These are phyloP conservation scores for Bonia amplexicaulis DNA, from an alignment of 176 grass and related monocot species.

Conservation along the genomic window DNA sequence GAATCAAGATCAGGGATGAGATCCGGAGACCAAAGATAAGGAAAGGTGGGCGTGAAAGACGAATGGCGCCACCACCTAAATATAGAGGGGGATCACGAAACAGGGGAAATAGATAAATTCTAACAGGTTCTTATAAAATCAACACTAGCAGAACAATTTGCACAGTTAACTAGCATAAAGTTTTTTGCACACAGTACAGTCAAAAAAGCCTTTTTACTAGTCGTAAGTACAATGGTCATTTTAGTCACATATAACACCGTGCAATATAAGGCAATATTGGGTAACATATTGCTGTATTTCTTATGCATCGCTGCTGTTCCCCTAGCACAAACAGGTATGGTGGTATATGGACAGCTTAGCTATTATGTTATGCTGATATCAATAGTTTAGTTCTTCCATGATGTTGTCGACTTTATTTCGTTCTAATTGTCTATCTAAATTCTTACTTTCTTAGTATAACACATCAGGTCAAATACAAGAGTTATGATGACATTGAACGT, in stretches of 20 bases:
- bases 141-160: conserved; percentile 10
- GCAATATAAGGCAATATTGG: conserved; percentile 4
- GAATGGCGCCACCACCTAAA: too few relatives aligned
- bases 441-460: conserved; percentile 17
- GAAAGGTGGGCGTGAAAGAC: too few relatives aligned
- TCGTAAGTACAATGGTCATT: not conserved
- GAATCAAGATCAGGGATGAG: too few relatives aligned
- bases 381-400: not conserved
- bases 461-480: conserved; percentile 72
- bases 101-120: too few relatives aligned
- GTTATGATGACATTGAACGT: conserved; percentile 83
- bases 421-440: conserved; percentile 36
- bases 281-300: not conserved
- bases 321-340: conserved; percentile 11
- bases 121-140: not conserved
- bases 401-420: conserved; percentile 15
- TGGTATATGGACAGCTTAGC: conserved; percentile 13
- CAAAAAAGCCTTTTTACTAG: not conserved
- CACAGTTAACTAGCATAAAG: not conserved
- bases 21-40: too few relatives aligned
- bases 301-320: not conserved
- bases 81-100: too few relatives aligned
- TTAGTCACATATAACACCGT: not conserved
- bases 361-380: conserved; percentile 8
- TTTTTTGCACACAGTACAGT: not conserved